Conservation (phyloP, 176 grass and related monocot species). For the Juncus effusus region DNA sequence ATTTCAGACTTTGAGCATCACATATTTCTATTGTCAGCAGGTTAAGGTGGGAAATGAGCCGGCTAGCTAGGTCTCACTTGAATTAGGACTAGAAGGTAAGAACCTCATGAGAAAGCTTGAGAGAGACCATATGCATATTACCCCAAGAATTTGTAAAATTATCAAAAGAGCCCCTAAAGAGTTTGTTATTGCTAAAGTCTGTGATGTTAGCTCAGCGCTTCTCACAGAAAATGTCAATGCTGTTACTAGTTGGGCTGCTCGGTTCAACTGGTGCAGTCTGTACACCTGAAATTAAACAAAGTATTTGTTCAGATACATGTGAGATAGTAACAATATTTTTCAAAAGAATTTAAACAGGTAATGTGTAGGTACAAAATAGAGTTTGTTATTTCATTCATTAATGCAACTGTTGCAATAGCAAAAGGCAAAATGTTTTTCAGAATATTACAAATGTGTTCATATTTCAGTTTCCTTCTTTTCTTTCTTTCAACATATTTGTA, state of each 20-base stretch:
- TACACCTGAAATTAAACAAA: slow-evolving; percentile 51
- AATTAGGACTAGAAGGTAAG: slow-evolving; percentile 67
- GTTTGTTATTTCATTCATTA: too few relatives aligned
- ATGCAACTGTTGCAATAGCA: too few relatives aligned
- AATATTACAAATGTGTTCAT: too few relatives aligned
- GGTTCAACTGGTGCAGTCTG: slow-evolving; percentile 92
- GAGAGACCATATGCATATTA: slow-evolving; percentile 94
- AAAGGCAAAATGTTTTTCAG: too few relatives aligned
- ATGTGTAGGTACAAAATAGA: too few relatives aligned
- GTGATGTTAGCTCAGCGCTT: slow-evolving; percentile 63
- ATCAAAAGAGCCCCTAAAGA: slow-evolving; percentile 70
- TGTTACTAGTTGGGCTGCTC: slow-evolving; percentile 88
- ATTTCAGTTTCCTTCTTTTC: too few relatives aligned
- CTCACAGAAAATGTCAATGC: slow-evolving; percentile 84
- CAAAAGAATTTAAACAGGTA: too few relatives aligned
- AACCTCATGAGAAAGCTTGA: slow-evolving; percentile 97
- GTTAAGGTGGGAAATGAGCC: slow-evolving; percentile 9
- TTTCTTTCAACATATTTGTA: too few relatives aligned
- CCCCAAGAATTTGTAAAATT: slow-evolving; percentile 84
- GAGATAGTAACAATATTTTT: too few relatives aligned
- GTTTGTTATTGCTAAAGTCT: slow-evolving; percentile 86
- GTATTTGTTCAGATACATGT: too few relatives aligned
- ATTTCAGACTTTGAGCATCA: background rate
- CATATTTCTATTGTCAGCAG: slow-evolving; percentile 29
- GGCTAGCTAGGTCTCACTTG: slow-evolving; percentile 35